Evolutionary conservation across 768 basidiomycete species (phyloP).

Genomic region (Cystofilobasidium bisporidii): DNA sequence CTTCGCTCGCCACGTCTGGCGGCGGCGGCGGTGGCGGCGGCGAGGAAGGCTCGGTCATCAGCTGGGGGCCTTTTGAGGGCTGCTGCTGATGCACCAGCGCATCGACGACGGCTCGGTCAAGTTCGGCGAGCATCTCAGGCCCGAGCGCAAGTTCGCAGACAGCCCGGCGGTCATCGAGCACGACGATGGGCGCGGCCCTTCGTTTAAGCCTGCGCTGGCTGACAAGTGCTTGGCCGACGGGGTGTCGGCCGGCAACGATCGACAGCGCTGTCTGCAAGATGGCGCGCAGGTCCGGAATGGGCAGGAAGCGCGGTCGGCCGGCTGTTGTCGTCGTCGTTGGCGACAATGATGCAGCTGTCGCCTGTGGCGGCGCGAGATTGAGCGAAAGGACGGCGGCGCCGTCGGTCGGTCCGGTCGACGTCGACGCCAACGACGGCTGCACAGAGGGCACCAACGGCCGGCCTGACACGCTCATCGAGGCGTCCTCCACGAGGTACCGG

Average conservation of each 20-base stretch:
- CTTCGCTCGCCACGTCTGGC: no score
- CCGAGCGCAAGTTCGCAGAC: background rate
- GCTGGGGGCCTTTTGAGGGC: no score
- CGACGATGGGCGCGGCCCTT: background rate
- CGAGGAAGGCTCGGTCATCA: no score
- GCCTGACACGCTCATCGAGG: background rate
- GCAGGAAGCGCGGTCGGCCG: background rate
- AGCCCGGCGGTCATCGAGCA: background rate
- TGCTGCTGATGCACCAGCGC: background rate
- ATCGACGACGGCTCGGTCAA: background rate
- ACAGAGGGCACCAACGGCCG: background rate
- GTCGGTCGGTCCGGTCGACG: background rate
- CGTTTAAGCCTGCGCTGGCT: background rate
- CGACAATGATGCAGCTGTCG: background rate
- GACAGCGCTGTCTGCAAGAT: background rate
- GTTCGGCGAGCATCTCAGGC: background rate
- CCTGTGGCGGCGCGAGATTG: background rate
- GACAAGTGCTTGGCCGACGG: background rate
- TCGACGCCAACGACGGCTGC: background rate
- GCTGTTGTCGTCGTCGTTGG: background rate
- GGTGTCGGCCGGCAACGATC: background rate
- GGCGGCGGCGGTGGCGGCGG: no score
- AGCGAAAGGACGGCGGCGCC: background rate
- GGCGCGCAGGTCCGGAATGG: background rate
- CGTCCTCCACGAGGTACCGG: slow-evolving; percentile 22